Percentiles rank a stretch among this genome's conserved stretches.
These are phyloP conservation scores for Thelephora terrestris DNA, from an alignment of 1,284 basidiomycete genomes.

Conservation along the genomic window DNA sequence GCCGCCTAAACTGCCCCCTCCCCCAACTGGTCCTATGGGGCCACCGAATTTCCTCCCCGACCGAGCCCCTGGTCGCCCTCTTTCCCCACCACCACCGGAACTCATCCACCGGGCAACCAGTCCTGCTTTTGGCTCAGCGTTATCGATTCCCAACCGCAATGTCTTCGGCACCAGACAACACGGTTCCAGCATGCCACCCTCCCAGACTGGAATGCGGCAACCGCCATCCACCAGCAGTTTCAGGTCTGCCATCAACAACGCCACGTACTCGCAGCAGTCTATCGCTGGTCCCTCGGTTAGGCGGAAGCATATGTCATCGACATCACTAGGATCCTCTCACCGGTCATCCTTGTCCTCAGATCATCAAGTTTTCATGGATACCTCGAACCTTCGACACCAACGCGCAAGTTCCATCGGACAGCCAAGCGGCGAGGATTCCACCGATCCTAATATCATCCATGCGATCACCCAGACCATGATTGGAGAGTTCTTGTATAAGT, in stretches of 20 bases:
- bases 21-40: slow-evolving; percentile 51
- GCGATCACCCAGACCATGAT: slow-evolving; percentile 99
- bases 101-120: slow-evolving; percentile 82
- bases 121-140: slow-evolving; percentile 58
- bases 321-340: slow-evolving; percentile 61
- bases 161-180: slow-evolving; percentile 40
- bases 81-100: slow-evolving; percentile 82
- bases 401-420: slow-evolving; percentile 17
- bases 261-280: slow-evolving; percentile 34
- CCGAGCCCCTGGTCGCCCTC: slow-evolving; percentile 68
- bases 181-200: slow-evolving; percentile 64
- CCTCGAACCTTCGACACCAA: slow-evolving; percentile 21
- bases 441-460: slow-evolving; percentile 84
- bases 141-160: slow-evolving; percentile 44
- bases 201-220: slow-evolving; percentile 52
- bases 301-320: slow-evolving; percentile 47
- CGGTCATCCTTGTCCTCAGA: slow-evolving; percentile 75
- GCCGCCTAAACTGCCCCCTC: slow-evolving; percentile 73
- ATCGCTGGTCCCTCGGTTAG: slow-evolving; percentile 31
- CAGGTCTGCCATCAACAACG: slow-evolving; percentile 57
- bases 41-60: slow-evolving; percentile 69
- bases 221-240: slow-evolving; percentile 73
- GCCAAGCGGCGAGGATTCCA: slow-evolving; percentile 33
- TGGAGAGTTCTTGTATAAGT: slow-evolving; percentile 97
- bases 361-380: slow-evolving; percentile 36